Percentiles rank a stretch among this genome's conserved stretches.
Conservation (phyloP, 306 rosid species). For the Ceratonia siliqua region DNA sequence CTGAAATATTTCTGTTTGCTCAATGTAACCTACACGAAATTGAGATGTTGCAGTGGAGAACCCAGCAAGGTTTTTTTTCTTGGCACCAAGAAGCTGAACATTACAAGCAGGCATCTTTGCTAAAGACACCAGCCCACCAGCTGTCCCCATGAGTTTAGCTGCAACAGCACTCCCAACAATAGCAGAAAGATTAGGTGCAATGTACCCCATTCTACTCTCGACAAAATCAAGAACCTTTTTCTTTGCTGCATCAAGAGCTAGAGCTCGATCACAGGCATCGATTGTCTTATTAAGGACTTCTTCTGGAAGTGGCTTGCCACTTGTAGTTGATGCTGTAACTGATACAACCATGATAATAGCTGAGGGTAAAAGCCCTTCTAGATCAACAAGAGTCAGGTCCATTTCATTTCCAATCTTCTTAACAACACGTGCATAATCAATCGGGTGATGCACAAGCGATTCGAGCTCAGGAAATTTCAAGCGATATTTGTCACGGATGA, state of each 20-base stretch:
- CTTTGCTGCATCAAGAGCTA: conserved; percentile 80
- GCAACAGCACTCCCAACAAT: conserved; percentile 95
- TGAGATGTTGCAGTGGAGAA: conserved; percentile 95
- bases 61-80: conserved; percentile 91
- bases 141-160: conserved; percentile 96
- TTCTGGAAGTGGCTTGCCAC: conserved; percentile 96
- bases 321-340: conserved; percentile 94
- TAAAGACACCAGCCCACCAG: conserved; percentile 78
- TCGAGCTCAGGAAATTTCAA: conserved; percentile 95
- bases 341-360: conserved; percentile 97
- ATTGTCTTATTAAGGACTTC: conserved; percentile 74
- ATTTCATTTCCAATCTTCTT: conserved; percentile 95
- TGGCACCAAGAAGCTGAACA: conserved; percentile 98
- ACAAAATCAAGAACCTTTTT: conserved; percentile 93
- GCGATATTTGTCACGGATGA: conserved; percentile 92
- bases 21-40: conserved; percentile 86
- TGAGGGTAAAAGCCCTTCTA: conserved; percentile 92
- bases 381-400: conserved; percentile 92
- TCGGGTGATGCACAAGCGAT: conserved; percentile 91
- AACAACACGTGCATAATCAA: conserved; percentile 95
- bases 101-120: conserved; percentile 99
- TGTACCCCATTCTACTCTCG: conserved; percentile 96
- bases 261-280: conserved; percentile 98
- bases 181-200: conserved; percentile 93
- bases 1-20: conserved; percentile 90